Percentiles rank a stretch among this genome's conserved stretches.
Evolutionary conservation across 2,329 filamentous ascomycete species (phyloP).

Genomic region (Sphaerostilbella broomeana): DNA sequence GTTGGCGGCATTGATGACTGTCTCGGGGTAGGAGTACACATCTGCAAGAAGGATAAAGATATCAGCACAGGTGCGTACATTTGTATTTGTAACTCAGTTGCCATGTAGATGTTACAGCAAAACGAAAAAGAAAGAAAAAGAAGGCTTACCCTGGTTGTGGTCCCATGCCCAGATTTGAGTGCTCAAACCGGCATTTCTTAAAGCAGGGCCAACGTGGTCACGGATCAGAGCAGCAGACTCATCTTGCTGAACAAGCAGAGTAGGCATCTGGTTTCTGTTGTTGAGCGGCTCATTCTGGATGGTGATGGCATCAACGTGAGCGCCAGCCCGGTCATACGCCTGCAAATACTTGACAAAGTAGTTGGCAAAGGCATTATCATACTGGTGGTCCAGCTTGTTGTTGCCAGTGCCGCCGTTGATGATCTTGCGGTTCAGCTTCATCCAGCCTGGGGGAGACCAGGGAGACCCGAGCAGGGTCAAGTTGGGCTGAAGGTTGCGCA

Average conservation of each 20-base stretch:
- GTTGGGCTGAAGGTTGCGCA: constrained; percentile 29
- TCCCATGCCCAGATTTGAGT: constrained; percentile 42
- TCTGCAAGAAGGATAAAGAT: neutral
- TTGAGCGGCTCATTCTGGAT: constrained; percentile 40
- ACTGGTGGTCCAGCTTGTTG: constrained; percentile 32
- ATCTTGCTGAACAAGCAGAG: constrained; percentile 33
- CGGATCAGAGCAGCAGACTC: constrained; percentile 32
- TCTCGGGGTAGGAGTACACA: constrained; percentile 28
- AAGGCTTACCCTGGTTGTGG: constrained; percentile 27
- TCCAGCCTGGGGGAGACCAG: constrained; percentile 37
- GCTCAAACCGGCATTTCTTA: constrained; percentile 31
- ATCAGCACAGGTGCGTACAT: too few relatives aligned
- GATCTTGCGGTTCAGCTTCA: constrained; percentile 32
- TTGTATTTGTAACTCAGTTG: neutral
- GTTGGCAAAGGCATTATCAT: constrained; percentile 28
- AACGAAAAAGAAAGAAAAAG: neutral
- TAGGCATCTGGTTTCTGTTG: constrained; percentile 31
- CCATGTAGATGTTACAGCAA: neutral
- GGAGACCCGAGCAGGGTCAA: constrained; percentile 32
- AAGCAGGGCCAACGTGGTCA: constrained; percentile 33
- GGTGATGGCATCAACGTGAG: constrained; percentile 35
- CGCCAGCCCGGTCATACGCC: constrained; percentile 30
- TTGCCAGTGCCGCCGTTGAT: constrained; percentile 26
- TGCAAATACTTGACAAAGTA: constrained; percentile 38
- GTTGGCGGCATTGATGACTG: constrained; percentile 29